Evolutionary conservation across 1,284 basidiomycete genomes (phyloP).

Genomic region (Phlebopus sp.): DNA sequence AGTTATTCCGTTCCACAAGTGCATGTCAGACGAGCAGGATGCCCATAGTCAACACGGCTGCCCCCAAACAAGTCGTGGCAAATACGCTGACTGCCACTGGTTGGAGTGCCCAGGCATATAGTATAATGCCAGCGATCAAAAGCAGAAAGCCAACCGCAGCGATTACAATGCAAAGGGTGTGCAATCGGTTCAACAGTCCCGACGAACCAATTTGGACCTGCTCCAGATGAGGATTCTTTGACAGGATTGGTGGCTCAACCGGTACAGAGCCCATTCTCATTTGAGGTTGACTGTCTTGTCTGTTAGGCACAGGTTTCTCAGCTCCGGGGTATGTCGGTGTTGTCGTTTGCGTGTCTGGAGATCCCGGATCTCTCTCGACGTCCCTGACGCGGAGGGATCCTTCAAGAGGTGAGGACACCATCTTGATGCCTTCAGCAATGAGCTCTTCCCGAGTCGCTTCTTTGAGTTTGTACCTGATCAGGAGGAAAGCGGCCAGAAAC

Average conservation of each 20-base stretch:
- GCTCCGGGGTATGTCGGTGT: background rate
- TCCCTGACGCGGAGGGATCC: constrained; percentile 9
- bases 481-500: constrained; percentile 55
- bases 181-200: constrained; percentile 47
- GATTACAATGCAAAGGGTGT: constrained; percentile 47
- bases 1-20: background rate
- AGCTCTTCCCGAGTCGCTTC: constrained; percentile 45
- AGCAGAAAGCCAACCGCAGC: constrained; percentile 52
- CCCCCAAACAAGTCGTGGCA: constrained; percentile 38
- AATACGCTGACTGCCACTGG: constrained; percentile 43
- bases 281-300: background rate
- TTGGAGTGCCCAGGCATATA: constrained; percentile 49
- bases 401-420: constrained; percentile 19
- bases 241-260: constrained; percentile 31
- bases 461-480: constrained; percentile 52
- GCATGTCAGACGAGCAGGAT: constrained; percentile 11
- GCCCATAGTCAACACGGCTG: constrained; percentile 15
- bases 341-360: background rate
- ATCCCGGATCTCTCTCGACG: constrained; percentile 11
- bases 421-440: constrained; percentile 26
- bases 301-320: background rate
- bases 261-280: constrained; percentile 1
- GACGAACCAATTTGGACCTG: constrained; percentile 41
- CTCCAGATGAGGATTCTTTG: constrained; percentile 44
- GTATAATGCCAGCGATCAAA: constrained; percentile 47